These are phyloP conservation scores for Solanum pimpinellifolium DNA, from an alignment of 257 asterid species.

Conservation along the genomic window DNA sequence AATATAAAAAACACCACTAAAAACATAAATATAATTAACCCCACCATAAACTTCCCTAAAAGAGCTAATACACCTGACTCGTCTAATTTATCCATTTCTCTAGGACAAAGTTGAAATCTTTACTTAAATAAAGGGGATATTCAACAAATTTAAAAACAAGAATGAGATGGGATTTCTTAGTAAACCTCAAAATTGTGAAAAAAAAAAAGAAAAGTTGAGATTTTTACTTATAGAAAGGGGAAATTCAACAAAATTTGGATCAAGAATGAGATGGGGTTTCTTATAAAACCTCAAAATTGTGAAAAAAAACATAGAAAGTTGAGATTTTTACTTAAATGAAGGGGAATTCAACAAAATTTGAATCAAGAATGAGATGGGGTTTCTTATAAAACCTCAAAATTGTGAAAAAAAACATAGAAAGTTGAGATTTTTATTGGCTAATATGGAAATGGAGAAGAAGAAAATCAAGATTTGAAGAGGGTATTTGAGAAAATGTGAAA, in stretches of 20 bases:
- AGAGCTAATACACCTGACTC: constrained; percentile 43
- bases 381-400: not conserved
- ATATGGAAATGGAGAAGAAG: not conserved
- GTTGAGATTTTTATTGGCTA: not conserved
- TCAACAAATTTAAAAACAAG: not conserved
- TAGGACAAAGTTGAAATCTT: not conserved
- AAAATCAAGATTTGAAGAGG: not conserved
- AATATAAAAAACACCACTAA: constrained; percentile 52
- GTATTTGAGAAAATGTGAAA: not conserved
- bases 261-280: not conserved
- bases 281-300: not conserved
- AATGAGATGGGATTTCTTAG: not conserved
- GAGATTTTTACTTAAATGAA: not conserved
- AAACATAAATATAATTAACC: constrained; percentile 40
- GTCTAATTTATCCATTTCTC: constrained; percentile 4
- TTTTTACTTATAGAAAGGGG: not conserved
- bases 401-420: not conserved
- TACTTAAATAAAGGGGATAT: not conserved
- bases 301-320: not conserved
- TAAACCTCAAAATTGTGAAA: not conserved
- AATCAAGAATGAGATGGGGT: not conserved
- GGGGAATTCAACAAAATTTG: not conserved
- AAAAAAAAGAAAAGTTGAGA: not conserved
- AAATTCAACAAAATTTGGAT: not conserved
- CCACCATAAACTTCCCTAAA: constrained; percentile 65